These are phyloP conservation scores for Teratosphaeria pseudoeucalypti DNA, from an alignment of 2,329 filamentous ascomycete genomes.

Conservation along the genomic window DNA sequence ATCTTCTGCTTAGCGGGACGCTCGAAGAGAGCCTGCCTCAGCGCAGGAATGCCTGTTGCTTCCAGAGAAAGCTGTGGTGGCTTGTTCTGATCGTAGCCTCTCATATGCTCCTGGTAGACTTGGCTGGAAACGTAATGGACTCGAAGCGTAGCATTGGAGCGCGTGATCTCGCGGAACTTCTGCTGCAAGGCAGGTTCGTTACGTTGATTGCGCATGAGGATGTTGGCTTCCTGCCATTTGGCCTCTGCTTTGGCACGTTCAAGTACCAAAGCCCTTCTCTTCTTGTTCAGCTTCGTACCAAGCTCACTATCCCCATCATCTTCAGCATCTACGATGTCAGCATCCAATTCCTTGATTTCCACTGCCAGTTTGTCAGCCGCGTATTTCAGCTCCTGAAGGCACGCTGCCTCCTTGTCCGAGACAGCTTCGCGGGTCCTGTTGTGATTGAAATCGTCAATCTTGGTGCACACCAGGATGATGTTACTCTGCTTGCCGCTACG, in stretches of 20 bases:
- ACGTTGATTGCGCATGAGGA: background rate
- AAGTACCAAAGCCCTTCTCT: background rate
- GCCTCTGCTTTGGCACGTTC: background rate
- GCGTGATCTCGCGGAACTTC: background rate
- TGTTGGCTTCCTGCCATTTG: background rate
- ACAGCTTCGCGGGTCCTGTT: background rate
- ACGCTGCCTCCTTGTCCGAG: background rate
- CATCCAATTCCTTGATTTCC: background rate
- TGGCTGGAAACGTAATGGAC: conserved; percentile 10
- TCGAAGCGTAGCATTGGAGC: conserved; percentile 1
- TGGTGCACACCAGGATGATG: conserved; percentile 6
- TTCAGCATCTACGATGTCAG: background rate
- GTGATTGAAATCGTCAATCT: conserved; percentile 7
- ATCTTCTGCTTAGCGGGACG: conserved; percentile 2
- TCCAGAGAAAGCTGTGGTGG: conserved; percentile 8
- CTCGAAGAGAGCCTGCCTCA: conserved; percentile 9
- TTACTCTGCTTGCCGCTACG: conserved; percentile 7
- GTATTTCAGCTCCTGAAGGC: background rate
- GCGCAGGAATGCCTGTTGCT: conserved; percentile 12
- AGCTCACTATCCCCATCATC: background rate
- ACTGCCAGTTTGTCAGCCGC: background rate
- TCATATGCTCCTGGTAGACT: conserved; percentile 12
- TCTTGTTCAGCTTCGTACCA: background rate
- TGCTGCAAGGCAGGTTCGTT: background rate
- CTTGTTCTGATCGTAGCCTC: conserved; percentile 2